Conservation (phyloP, 768 basidiomycete species). For the Lactarius akahatsu region DNA sequence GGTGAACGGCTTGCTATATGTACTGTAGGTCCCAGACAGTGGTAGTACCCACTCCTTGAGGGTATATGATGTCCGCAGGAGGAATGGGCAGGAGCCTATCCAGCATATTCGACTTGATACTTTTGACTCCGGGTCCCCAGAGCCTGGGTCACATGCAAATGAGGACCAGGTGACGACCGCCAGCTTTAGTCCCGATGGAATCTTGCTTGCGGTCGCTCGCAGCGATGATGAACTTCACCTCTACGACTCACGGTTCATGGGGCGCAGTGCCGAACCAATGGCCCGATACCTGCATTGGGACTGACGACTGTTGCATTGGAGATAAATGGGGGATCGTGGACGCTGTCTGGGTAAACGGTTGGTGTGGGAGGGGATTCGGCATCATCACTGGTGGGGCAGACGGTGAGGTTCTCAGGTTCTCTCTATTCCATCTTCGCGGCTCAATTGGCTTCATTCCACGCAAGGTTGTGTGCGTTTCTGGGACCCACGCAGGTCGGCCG, state of each 20-base stretch:
- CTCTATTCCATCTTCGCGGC: neutral
- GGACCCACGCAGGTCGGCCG: constrained; percentile 25
- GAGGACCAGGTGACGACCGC: constrained; percentile 24
- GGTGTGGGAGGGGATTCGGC: constrained; percentile 24
- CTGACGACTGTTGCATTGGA: constrained; percentile 17
- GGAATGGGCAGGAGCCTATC: constrained; percentile 1
- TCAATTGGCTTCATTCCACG: neutral
- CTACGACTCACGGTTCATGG: constrained; percentile 28
- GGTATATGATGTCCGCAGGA: constrained; percentile 25
- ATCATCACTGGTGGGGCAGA: constrained; percentile 28
- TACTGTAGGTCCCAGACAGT: constrained; percentile 4
- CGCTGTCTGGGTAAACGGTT: constrained; percentile 26
- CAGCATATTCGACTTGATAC: constrained; percentile 4
- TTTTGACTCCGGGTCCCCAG: neutral
- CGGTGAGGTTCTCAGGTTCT: constrained; percentile 15
- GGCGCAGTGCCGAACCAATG: constrained; percentile 11
- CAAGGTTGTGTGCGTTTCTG: constrained; percentile 28
- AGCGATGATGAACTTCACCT: constrained; percentile 28
- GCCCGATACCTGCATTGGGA: constrained; percentile 24
- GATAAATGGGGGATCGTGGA: constrained; percentile 25
- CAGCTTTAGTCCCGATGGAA: constrained; percentile 27
- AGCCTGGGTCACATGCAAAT: neutral
- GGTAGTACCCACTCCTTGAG: constrained; percentile 8
- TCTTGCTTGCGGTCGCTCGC: constrained; percentile 25
- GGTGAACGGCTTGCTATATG: constrained; percentile 24